phyloP scores from a whole-genome alignment of 306 rosid genomes.

The Cyamopsis tetragonoloba region DNA sequence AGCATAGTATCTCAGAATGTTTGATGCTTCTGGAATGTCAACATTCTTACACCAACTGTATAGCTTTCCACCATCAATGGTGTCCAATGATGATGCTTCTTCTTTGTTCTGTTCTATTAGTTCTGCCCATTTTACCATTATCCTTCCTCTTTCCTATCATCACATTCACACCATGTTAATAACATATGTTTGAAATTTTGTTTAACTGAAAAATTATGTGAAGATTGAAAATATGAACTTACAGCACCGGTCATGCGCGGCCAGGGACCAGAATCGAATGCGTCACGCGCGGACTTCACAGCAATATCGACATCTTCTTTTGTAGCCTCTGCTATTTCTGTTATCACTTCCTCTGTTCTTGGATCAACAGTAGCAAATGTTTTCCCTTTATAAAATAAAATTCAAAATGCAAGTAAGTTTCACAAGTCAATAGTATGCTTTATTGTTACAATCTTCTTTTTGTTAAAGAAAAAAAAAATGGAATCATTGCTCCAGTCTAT shows the following conservation, averaged over 20 bases:
- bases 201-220: background rate
- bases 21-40: conserved; percentile 53
- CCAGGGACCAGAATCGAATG: conserved; percentile 90
- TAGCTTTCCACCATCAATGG: conserved; percentile 72
- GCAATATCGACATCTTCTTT: conserved; percentile 81
- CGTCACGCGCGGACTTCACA: conserved; percentile 76
- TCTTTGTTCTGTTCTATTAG: conserved; percentile 56
- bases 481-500: background rate
- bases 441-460: no score
- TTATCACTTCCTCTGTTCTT: conserved; percentile 70
- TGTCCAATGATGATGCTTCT: conserved; percentile 69
- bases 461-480: background rate
- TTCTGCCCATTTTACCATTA: conserved; percentile 67
- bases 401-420: background rate
- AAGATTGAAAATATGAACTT: conserved; percentile 32
- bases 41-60: conserved; percentile 37
- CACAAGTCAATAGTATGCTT: background rate
- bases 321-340: conserved; percentile 62
- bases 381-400: conserved; percentile 51
- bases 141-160: conserved; percentile 62
- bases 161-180: conserved; percentile 2
- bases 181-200: no score
- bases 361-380: conserved; percentile 83
- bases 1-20: conserved; percentile 70
- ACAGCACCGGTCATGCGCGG: conserved; percentile 81